Percentiles rank a stretch among this genome's conserved stretches.
These are phyloP conservation scores for Spergularia azorica DNA, from an alignment of 179 eudicot species.

Conservation along the genomic window DNA sequence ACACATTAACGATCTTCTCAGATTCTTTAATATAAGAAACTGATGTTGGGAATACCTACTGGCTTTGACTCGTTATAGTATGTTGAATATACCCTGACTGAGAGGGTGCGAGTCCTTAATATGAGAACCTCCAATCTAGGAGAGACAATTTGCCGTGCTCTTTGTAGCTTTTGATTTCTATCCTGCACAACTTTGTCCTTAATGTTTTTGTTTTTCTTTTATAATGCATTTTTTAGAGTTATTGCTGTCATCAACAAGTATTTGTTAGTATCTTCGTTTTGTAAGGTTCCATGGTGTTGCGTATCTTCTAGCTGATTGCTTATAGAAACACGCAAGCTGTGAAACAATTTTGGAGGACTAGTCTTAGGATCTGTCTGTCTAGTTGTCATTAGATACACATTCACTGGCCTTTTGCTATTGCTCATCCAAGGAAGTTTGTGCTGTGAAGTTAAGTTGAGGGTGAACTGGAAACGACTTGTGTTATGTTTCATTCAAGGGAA, in stretches of 20 bases:
- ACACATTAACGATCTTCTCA: no score
- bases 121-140: no score
- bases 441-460: neutral
- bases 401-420: neutral
- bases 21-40: no score
- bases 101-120: no score
- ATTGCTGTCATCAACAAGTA: neutral
- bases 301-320: neutral
- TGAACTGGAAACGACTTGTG: neutral
- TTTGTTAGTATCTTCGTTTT: neutral
- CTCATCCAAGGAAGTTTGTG: neutral
- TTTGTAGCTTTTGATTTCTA: neutral
- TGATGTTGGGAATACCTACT: no score
- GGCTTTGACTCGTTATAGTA: no score
- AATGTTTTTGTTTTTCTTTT: neutral
- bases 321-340: neutral
- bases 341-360: neutral
- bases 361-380: neutral
- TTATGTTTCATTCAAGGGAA: neutral
- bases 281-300: neutral
- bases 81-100: no score
- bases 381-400: neutral
- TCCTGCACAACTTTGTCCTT: neutral
- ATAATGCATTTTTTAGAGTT: neutral
- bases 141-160: no score